Evolutionary conservation across 2,329 filamentous ascomycete genomes (phyloP).

Genomic region (Fusarium floridanum): DNA sequence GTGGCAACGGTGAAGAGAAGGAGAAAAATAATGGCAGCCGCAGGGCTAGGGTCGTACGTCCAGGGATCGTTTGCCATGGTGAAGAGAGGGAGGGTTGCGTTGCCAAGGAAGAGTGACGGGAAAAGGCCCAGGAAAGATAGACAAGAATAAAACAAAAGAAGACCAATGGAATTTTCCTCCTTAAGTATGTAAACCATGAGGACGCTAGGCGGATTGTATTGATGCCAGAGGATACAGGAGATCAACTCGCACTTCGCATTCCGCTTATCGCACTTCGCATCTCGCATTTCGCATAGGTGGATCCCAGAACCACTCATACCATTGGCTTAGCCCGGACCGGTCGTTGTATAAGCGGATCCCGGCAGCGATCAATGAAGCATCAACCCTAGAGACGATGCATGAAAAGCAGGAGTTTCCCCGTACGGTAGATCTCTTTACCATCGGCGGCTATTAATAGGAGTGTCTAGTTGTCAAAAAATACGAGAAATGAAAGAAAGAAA

Average conservation of each 20-base stretch:
- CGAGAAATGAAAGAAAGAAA: not conserved
- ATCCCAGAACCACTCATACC: not conserved
- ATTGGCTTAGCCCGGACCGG: not conserved
- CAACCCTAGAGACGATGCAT: not conserved
- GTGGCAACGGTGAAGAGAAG: not conserved
- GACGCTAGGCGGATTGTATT: not conserved
- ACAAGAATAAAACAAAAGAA: not conserved
- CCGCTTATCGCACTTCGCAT: conserved; percentile 12
- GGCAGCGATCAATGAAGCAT: not conserved
- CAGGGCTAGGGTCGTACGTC: not conserved
- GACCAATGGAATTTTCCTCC: not conserved
- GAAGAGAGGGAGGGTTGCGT: not conserved
- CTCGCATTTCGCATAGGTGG: conserved; percentile 13
- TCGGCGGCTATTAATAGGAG: not conserved
- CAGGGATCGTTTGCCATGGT: conserved; percentile 3
- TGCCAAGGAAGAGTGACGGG: not conserved
- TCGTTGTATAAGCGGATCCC: not conserved
- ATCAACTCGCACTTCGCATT: not conserved
- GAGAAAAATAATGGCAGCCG: conserved; percentile 11
- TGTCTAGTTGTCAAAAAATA: too few species aligned
- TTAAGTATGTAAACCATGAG: not conserved
- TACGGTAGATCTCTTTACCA: not conserved
- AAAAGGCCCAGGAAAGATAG: not conserved
- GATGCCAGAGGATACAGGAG: too few species aligned
- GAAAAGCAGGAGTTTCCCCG: not conserved